These are phyloP conservation scores for Leccinum solheimii DNA, from an alignment of 1,284 basidiomycete species.

Conservation along the genomic window DNA sequence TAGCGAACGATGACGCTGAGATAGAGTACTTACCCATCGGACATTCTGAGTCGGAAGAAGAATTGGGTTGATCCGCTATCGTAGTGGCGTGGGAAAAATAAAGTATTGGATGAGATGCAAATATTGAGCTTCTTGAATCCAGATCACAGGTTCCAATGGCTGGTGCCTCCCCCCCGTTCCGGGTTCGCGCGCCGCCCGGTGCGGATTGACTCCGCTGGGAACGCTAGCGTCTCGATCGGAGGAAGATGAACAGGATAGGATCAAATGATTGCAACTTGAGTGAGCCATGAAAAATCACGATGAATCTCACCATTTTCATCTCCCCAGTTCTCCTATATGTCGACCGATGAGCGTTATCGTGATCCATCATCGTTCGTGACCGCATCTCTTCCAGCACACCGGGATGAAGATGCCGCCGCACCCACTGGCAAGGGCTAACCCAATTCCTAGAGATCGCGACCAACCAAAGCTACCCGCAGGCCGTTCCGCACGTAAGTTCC, in stretches of 20 bases:
- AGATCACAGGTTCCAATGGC: neutral
- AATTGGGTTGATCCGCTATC: neutral
- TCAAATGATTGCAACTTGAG: neutral
- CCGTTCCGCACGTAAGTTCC: neutral
- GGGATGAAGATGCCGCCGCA: neutral
- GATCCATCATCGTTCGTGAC: neutral
- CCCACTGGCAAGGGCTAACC: neutral
- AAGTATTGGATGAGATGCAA: neutral
- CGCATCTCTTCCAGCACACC: neutral
- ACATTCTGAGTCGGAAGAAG: neutral
- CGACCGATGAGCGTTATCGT: slow-evolving; percentile 1
- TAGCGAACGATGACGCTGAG: neutral
- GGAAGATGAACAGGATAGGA: slow-evolving; percentile 10
- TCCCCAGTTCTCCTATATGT: neutral
- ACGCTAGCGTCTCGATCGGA: slow-evolving; percentile 15
- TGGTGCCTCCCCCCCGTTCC: slow-evolving; percentile 14
- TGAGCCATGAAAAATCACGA: neutral
- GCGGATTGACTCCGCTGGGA: slow-evolving; percentile 12
- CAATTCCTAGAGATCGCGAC: slow-evolving; percentile 2
- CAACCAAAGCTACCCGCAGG: neutral
- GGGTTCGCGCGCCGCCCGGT: neutral
- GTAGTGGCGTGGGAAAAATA: neutral
- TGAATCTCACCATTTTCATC: neutral
- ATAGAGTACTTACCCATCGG: neutral
- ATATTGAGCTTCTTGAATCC: neutral